Percentiles rank a stretch among this genome's conserved stretches.
Conservation (phyloP, 2,329 filamentous ascomycete species). For the Fusarium illudens region DNA sequence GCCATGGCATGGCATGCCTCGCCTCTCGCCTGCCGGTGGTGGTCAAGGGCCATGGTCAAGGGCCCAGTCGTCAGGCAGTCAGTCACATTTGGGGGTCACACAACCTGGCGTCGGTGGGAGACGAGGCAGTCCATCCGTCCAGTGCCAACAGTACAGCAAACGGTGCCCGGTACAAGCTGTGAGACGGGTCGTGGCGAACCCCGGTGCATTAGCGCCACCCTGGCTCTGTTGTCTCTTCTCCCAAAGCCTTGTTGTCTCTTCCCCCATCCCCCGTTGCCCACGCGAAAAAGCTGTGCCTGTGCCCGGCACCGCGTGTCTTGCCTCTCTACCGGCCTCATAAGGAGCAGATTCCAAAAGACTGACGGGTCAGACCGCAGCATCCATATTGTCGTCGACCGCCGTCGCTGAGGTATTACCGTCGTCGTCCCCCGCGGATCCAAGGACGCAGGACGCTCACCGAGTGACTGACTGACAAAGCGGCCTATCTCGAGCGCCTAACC, state of each 20-base stretch:
- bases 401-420: constrained; percentile 25
- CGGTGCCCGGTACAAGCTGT: constrained; percentile 37
- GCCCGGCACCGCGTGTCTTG: constrained; percentile 40
- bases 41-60: too few relatives aligned
- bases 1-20: constrained; percentile 10
- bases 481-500: constrained; percentile 8
- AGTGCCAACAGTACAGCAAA: constrained; percentile 36
- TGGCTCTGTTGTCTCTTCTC: constrained; percentile 43
- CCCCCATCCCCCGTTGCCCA: constrained; percentile 31
- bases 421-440: constrained; percentile 19
- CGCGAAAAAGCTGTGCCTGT: constrained; percentile 37
- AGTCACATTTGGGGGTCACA: constrained; percentile 19
- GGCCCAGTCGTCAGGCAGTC: constrained; percentile 6
- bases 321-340: constrained; percentile 44
- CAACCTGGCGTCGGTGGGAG: neutral
- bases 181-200: constrained; percentile 22
- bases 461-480: constrained; percentile 9
- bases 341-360: constrained; percentile 39
- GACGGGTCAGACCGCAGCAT: constrained; percentile 29
- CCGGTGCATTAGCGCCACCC: constrained; percentile 33
- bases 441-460: constrained; percentile 32
- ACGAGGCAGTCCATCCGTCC: constrained; percentile 7
- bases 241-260: constrained; percentile 41
- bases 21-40: constrained; percentile 16
- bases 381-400: constrained; percentile 30